A percentile compares a stretch with the other conserved stretches of the same genome.
Conservation (phyloP, 2,329 filamentous ascomycete genomes). For the Herpotrichia juniperi region DNA sequence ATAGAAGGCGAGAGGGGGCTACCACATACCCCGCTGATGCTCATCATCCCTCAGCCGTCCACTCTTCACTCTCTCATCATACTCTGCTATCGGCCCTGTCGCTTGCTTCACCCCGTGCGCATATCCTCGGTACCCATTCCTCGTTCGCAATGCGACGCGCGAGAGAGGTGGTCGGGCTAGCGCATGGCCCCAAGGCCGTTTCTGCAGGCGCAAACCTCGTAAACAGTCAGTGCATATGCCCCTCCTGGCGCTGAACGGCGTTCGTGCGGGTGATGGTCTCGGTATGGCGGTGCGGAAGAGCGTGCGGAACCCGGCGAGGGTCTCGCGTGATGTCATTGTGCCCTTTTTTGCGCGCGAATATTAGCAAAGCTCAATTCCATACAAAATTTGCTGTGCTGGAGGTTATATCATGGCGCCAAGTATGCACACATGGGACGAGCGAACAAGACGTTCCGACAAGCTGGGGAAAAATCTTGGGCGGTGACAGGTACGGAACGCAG, state of each 20-base stretch:
- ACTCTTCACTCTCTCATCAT: slow-evolving; percentile 77
- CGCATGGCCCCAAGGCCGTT: slow-evolving; percentile 9
- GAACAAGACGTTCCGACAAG: too few relatives aligned
- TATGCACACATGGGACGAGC: not conserved
- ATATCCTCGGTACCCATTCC: slow-evolving; percentile 27
- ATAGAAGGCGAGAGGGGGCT: not conserved
- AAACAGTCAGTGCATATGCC: slow-evolving; percentile 36
- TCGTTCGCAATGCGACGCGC: slow-evolving; percentile 13
- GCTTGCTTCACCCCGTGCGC: slow-evolving; percentile 30
- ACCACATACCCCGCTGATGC: slow-evolving; percentile 78
- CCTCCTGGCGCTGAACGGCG: slow-evolving; percentile 15
- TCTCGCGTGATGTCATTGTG: slow-evolving; percentile 44
- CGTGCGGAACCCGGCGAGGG: slow-evolving; percentile 31
- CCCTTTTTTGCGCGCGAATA: slow-evolving; percentile 2
- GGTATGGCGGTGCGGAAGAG: slow-evolving; percentile 32
- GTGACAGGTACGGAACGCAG: not conserved
- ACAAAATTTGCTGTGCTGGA: too few relatives aligned
- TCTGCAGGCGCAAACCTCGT: slow-evolving; percentile 16
- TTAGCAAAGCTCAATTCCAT: not conserved
- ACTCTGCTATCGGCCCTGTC: slow-evolving; percentile 81
- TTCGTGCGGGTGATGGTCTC: not conserved
- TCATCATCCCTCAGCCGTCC: slow-evolving; percentile 83
- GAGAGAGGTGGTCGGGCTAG: slow-evolving; percentile 8
- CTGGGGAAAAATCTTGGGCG: not conserved
- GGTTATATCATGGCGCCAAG: slow-evolving; percentile 11